phyloP scores from a whole-genome alignment of 176 grass and related monocot species.

The Lolium multiflorum region DNA sequence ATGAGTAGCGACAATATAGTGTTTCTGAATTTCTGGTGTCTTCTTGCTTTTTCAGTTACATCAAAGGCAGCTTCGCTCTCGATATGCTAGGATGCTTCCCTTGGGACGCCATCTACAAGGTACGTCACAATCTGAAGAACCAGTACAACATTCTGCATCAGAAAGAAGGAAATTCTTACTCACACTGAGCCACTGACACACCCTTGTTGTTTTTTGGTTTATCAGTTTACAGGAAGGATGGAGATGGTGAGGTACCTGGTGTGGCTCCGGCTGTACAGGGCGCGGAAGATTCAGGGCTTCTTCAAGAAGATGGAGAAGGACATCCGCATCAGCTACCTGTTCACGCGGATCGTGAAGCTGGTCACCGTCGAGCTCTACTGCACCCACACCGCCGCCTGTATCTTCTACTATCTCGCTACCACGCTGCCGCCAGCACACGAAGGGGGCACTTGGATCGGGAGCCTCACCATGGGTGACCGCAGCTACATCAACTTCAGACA shows the following conservation, averaged over 20 bases:
- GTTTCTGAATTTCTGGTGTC: background rate
- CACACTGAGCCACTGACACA: background rate
- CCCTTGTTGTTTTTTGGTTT: background rate
- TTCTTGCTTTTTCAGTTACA: slow-evolving; percentile 57
- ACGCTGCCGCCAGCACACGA: slow-evolving; percentile 69
- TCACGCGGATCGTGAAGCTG: slow-evolving; percentile 88
- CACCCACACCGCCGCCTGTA: slow-evolving; percentile 86
- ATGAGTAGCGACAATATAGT: background rate
- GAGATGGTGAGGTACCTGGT: slow-evolving; percentile 72
- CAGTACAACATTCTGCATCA: too few relatives aligned
- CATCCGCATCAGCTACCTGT: slow-evolving; percentile 88
- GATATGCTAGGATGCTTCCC: slow-evolving; percentile 88
- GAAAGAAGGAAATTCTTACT: background rate
- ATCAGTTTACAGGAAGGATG: slow-evolving; percentile 58
- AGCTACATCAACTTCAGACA: slow-evolving; percentile 80
- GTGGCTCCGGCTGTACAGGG: slow-evolving; percentile 80
- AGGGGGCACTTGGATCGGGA: slow-evolving; percentile 80
- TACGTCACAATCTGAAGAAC: slow-evolving; percentile 2
- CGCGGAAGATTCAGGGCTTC: slow-evolving; percentile 68
- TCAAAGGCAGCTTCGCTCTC: slow-evolving; percentile 72
- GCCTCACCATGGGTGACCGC: slow-evolving; percentile 61
- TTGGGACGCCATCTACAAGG: slow-evolving; percentile 92
- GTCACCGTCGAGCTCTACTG: slow-evolving; percentile 87
- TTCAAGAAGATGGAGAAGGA: slow-evolving; percentile 95
- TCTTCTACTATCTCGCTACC: slow-evolving; percentile 95